Percentiles rank a stretch among this genome's conserved stretches.
These are phyloP conservation scores for Spizellomyces punctatus DNA, from an alignment of 192 early-diverging fungal species.

Conservation along the genomic window DNA sequence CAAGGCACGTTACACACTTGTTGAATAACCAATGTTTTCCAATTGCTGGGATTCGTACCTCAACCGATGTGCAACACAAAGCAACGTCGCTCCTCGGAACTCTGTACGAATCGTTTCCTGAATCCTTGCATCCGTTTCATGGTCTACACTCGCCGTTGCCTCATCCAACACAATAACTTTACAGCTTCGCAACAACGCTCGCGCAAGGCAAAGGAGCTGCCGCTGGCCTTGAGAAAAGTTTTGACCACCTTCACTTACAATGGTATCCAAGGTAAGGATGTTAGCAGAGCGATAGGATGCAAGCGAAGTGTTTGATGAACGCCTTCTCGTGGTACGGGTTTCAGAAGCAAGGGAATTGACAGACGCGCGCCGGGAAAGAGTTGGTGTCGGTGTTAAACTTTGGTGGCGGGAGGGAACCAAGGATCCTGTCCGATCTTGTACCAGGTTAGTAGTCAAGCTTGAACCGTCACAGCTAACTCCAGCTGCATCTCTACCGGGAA, in stretches of 20 bases:
- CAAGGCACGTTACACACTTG: not conserved
- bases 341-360: not conserved
- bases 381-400: constrained; percentile 28
- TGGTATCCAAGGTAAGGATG: constrained; percentile 54
- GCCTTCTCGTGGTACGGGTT: constrained; percentile 18
- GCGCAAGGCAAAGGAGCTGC: constrained; percentile 64
- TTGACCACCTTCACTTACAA: constrained; percentile 76
- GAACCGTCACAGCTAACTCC: constrained; percentile 13
- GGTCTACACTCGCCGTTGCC: constrained; percentile 88
- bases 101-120: constrained; percentile 81
- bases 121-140: constrained; percentile 84
- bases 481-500: not conserved
- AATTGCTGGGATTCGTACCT: no score
- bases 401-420: constrained; percentile 13
- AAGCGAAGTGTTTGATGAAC: constrained; percentile 57
- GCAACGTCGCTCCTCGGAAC: constrained; percentile 68
- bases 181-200: constrained; percentile 41
- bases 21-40: constrained; percentile 17
- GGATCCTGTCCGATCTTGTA: constrained; percentile 36
- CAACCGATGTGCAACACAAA: constrained; percentile 87
- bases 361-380: not conserved
- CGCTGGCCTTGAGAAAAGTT: constrained; percentile 85
- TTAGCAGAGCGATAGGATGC: not conserved
- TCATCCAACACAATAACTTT: constrained; percentile 48
- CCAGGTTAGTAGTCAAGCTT: constrained; percentile 58